Percentiles rank a stretch among this genome's conserved stretches.
Evolutionary conservation across 805 yeast genomes (phyloP).

Genomic region (Maudiozyma barnettii): DNA sequence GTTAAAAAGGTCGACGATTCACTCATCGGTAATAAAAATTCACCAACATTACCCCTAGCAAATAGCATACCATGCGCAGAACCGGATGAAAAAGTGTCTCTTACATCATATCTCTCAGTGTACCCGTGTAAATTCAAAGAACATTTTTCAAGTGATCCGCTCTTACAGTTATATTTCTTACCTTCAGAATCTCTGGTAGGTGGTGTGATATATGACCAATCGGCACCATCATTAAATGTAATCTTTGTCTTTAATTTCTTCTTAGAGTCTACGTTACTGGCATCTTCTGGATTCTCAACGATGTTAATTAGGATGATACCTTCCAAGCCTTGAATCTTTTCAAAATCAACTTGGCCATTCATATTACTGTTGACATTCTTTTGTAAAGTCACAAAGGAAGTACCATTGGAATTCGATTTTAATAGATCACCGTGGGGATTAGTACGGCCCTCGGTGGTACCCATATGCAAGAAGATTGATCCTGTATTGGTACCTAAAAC

Average conservation of each 20-base stretch:
- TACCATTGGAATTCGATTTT: constrained; percentile 88
- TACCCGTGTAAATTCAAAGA: constrained; percentile 82
- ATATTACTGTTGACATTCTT: constrained; percentile 64
- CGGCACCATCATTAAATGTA: constrained; percentile 85
- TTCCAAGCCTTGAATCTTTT: constrained; percentile 70
- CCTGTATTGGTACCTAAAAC: constrained; percentile 63
- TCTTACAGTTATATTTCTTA: constrained; percentile 43
- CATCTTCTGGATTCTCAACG: constrained; percentile 47
- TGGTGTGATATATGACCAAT: constrained; percentile 66
- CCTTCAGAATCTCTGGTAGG: constrained; percentile 60
- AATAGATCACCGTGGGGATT: constrained; percentile 68
- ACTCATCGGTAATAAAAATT: constrained; percentile 36
- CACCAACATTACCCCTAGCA: constrained; percentile 92
- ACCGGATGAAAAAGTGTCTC: constrained; percentile 81
- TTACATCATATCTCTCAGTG: constrained; percentile 73
- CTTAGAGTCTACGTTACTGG: constrained; percentile 30
- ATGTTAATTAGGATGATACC: constrained; percentile 72
- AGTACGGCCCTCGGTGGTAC: constrained; percentile 44
- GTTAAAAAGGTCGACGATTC: constrained; percentile 68
- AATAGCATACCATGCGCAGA: constrained; percentile 84
- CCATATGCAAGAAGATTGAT: constrained; percentile 74
- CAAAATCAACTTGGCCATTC: constrained; percentile 80
- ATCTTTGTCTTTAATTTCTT: constrained; percentile 64
- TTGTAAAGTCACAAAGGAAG: constrained; percentile 63
- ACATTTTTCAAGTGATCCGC: constrained; percentile 47